Conservation (phyloP, 2,329 filamentous ascomycete genomes). For the Fusarium kyushuense region DNA sequence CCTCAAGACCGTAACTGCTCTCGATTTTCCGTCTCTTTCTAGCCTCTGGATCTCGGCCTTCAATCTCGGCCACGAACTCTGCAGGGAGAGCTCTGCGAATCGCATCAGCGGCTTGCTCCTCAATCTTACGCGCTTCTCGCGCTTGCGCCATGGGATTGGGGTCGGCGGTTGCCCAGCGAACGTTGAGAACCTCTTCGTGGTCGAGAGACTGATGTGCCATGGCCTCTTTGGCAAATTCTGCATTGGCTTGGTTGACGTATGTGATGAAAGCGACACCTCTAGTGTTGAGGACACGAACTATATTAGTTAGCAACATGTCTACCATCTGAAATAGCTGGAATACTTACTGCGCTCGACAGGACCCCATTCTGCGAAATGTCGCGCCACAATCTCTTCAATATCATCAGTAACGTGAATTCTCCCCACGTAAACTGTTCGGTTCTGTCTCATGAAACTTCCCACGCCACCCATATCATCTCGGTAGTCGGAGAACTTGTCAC, state of each 20-base stretch:
- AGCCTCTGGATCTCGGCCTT: constrained; percentile 88
- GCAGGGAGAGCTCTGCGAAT: constrained; percentile 88
- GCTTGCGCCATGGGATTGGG: constrained; percentile 96
- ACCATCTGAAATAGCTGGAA: no score
- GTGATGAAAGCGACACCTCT: constrained; percentile 96
- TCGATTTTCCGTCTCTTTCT: constrained; percentile 91
- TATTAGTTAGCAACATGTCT: constrained; percentile 22
- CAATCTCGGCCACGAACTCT: constrained; percentile 92
- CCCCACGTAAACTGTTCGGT: constrained; percentile 92
- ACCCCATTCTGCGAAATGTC: constrained; percentile 98
- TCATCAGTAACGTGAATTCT: constrained; percentile 96
- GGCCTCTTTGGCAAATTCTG: constrained; percentile 91
- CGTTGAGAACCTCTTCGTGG: constrained; percentile 92
- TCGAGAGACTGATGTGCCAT: constrained; percentile 96
- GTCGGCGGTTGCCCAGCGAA: constrained; percentile 96
- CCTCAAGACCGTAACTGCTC: constrained; percentile 86
- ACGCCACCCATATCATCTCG: constrained; percentile 98
- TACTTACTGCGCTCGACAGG: constrained; percentile 79
- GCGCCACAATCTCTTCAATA: constrained; percentile 93
- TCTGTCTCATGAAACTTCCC: constrained; percentile 92
- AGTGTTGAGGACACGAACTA: constrained; percentile 83
- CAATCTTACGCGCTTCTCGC: constrained; percentile 86
- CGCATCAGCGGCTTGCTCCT: constrained; percentile 96
- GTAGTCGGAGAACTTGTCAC: constrained; percentile 94
- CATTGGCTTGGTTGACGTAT: constrained; percentile 89